Evolutionary conservation across 495 filamentous ascomycete species (phyloP), one percentile per base, ranked within the genome.

Genomic region (Neurospora sp.): DNA sequence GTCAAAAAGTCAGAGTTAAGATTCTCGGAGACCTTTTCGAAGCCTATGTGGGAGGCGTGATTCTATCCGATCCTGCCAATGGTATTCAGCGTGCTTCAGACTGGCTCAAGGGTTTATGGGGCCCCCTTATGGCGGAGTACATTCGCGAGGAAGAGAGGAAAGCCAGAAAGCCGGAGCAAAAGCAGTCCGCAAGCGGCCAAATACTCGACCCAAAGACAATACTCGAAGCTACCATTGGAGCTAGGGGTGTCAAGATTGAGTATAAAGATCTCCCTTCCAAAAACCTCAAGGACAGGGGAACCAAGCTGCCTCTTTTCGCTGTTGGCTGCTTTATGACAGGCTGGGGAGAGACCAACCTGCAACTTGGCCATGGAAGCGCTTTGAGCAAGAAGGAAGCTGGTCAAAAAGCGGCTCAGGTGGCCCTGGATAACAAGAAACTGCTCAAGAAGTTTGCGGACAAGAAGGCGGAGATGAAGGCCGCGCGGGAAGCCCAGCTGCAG

Each of bases 1-100:
- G 77, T 40, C 85, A 88, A 68, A 86, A 86, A 73, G 85, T 86
- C 74, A 86, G 83, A 39, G 82, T 75, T 37, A 97, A 97, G 79
- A 88, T 90, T 20, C 82, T 89, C 68, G 94, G 89, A 9, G 94
- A 97, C 80, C 86, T 97, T 9, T 94, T 97, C 77, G 94, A 97
- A 80, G 91, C 94, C 2, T 97, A 95, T 79, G 87, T 94, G 10
- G 94, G 92, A 22, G 94, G 92, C 14, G 79, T 93, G 35, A 86
- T 96, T 61, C 80, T 93, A 9, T 89, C 89, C 14, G 85, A 92
- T 76, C 82, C 88, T 0, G 79, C 77, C 12, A 76, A 87, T 53
- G 93, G 93, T 8, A 86, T 91, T 69, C 73, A 77, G 69, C 83
- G 83, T 18, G 90, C 84, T 9, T 85, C 90, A 70, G 74, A 85